A percentile compares a stretch with the other conserved stretches of the same genome.
Conservation (phyloP, 1,139 yeast species). For the Blastobotrys illinoisensis region DNA sequence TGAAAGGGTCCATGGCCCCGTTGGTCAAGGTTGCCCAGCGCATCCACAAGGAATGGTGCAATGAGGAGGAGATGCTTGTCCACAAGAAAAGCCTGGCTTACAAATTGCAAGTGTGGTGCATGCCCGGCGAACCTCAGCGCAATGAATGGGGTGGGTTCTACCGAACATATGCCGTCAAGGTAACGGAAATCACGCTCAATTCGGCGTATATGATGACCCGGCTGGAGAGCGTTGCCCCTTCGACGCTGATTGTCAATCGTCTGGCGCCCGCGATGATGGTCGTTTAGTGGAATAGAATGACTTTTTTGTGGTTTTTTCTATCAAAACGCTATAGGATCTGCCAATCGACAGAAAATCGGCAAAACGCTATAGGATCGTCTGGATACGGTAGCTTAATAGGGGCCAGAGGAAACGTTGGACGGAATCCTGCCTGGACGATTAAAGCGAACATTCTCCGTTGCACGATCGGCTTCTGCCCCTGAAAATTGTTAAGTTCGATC, state of each 20-base stretch:
- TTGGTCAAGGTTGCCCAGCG: conserved; percentile 17
- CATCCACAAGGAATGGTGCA: conserved; percentile 19
- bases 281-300: not conserved
- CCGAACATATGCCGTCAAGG: conserved; percentile 12
- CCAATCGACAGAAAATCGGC: no score
- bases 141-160: conserved; percentile 8
- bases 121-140: conserved; percentile 10
- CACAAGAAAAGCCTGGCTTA: conserved; percentile 19
- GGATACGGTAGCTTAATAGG: no score
- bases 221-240: conserved; percentile 5
- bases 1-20: conserved; percentile 3
- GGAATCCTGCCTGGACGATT: no score
- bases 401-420: no score
- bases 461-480: not conserved
- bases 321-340: no score
- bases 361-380: no score
- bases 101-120: conserved; percentile 15
- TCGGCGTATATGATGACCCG: conserved; percentile 18
- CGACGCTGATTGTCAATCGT: not conserved
- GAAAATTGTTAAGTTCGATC: not conserved
- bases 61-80: conserved; percentile 18
- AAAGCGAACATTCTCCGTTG: not conserved
- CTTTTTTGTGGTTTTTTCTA: no score
- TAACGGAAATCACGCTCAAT: conserved; percentile 20
- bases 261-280: not conserved